Percentiles rank a stretch among this genome's conserved stretches.
Evolutionary conservation across 495 filamentous ascomycete species (phyloP).

Genomic region (Oidiodendron maius): DNA sequence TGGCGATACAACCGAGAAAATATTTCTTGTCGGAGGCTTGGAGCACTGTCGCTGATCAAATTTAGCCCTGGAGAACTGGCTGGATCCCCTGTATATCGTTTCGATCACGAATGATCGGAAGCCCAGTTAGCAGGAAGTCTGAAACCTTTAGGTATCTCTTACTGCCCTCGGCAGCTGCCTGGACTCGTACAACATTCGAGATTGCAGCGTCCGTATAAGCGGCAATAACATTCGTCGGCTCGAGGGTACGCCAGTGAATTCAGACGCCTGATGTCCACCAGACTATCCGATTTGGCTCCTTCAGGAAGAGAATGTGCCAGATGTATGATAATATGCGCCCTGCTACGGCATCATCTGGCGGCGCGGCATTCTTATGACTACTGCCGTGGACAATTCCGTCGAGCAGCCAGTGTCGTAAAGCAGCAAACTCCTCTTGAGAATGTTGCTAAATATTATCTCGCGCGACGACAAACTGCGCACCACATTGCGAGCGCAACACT

Average conservation of each 20-base stretch:
- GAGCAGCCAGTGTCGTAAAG: slow-evolving; percentile 64
- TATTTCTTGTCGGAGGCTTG: too few species aligned
- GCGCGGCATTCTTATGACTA: slow-evolving; percentile 27
- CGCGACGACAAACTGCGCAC: slow-evolving; percentile 65
- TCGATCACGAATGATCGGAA: background rate
- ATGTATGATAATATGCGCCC: slow-evolving; percentile 73
- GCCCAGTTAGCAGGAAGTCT: slow-evolving; percentile 11
- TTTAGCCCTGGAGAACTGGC: too few species aligned
- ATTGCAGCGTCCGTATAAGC: slow-evolving; percentile 13
- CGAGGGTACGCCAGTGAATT: slow-evolving; percentile 13
- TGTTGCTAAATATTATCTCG: slow-evolving; percentile 49
- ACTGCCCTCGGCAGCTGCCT: slow-evolving; percentile 11
- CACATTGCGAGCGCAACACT: slow-evolving; percentile 41
- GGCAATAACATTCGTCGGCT: slow-evolving; percentile 15
- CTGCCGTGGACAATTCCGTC: slow-evolving; percentile 24
- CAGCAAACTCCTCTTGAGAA: slow-evolving; percentile 53
- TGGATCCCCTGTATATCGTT: too few species aligned
- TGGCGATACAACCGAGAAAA: too few species aligned
- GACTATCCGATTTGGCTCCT: background rate
- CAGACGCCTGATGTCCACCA: slow-evolving; percentile 6
- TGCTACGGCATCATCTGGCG: slow-evolving; percentile 56
- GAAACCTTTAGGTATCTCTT: slow-evolving; percentile 7
- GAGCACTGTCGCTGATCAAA: too few species aligned
- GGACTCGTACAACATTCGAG: slow-evolving; percentile 3
- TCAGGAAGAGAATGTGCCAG: slow-evolving; percentile 17